A percentile compares a stretch with the other conserved stretches of the same genome.
phyloP scores from a whole-genome alignment of 306 rosid species.

The Lathyrus sativus region DNA sequence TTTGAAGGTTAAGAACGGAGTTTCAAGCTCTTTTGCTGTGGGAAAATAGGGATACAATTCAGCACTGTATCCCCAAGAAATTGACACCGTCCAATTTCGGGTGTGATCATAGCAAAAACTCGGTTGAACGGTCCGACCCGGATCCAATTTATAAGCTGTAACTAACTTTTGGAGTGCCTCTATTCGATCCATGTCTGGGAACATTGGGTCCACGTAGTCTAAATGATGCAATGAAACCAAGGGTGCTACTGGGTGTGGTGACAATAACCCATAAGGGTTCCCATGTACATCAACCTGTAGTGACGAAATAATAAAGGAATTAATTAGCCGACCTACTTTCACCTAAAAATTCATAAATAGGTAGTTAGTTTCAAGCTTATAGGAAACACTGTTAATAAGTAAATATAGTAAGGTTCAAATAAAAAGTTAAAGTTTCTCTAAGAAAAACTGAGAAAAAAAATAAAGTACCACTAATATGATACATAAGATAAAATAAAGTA shows the following conservation, averaged over 20 bases:
- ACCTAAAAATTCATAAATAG: no score
- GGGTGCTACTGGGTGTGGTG: conserved; percentile 76
- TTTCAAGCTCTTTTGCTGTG: conserved; percentile 55
- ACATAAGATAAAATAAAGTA: no score
- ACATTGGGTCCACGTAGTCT: conserved; percentile 57
- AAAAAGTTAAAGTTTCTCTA: no score
- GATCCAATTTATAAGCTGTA: conserved; percentile 41
- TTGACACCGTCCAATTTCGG: conserved; percentile 69
- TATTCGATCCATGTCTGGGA: conserved; percentile 43
- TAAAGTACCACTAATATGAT: no score
- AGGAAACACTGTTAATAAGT: no score
- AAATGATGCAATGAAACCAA: conserved; percentile 79
- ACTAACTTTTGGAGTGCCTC: conserved; percentile 43
- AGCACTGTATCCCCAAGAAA: conserved; percentile 72
- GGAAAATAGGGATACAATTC: conserved; percentile 55
- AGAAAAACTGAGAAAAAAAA: no score
- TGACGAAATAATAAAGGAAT: background rate
- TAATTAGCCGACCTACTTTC: background rate
- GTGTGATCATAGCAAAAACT: conserved; percentile 58
- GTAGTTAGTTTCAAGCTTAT: no score
- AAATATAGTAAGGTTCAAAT: no score
- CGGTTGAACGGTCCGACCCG: conserved; percentile 61
- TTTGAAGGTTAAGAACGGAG: conserved; percentile 46
- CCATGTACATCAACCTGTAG: conserved; percentile 68
- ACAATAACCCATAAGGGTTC: conserved; percentile 60